phyloP scores from a whole-genome alignment of 441 rosid species.

The Gossypium trilobum region DNA sequence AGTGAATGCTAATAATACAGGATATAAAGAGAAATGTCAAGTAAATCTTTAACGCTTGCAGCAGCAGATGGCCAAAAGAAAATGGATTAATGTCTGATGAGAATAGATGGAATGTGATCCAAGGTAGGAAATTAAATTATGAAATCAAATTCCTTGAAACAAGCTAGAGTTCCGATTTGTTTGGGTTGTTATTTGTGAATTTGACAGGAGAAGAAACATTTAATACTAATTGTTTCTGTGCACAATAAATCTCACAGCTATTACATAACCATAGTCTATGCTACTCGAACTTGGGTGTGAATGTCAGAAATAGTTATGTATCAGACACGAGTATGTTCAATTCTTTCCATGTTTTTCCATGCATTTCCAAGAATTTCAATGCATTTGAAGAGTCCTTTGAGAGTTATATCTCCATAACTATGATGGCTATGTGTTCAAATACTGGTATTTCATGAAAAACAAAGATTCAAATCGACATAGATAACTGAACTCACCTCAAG shows the following conservation, averaged over 20 bases:
- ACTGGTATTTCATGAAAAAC: not conserved
- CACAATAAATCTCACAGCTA: not conserved
- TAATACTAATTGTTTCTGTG: not conserved
- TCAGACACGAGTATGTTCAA: not conserved
- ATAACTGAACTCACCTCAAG: slow-evolving; percentile 39
- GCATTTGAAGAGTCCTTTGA: not conserved
- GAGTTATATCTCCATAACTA: not conserved
- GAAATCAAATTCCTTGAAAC: not conserved
- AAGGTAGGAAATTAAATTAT: not conserved
- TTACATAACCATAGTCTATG: not conserved
- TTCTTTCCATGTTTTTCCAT: not conserved
- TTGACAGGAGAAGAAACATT: not conserved
- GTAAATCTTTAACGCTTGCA: not conserved
- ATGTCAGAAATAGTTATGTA: not conserved
- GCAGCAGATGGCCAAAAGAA: not conserved
- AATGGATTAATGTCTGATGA: not conserved
- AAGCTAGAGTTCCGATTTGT: not conserved
- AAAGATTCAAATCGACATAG: not conserved
- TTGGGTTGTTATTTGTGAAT: not conserved
- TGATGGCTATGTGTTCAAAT: not conserved
- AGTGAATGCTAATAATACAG: not conserved
- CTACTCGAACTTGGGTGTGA: not conserved
- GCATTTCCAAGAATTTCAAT: not conserved
- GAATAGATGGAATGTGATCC: not conserved
- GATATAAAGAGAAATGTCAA: not conserved